Base-by-base conservation (phyloP, 2,329 filamentous ascomycete species). In the Lomentospora prolificans region DNA sequence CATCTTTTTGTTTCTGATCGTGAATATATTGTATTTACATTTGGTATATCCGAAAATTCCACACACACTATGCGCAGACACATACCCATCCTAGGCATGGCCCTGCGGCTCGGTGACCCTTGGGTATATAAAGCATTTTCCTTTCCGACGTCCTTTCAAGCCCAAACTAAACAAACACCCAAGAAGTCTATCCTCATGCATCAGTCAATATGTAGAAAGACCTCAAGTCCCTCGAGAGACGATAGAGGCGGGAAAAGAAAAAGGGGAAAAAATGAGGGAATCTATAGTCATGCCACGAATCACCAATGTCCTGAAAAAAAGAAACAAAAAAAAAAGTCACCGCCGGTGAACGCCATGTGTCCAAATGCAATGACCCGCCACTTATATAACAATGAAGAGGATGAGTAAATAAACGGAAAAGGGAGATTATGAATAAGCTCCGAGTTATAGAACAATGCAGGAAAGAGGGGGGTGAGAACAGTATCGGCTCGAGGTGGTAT, bases 41-140 rank as follows among this genome's bases (percentile, higher is more conserved):
- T n/a, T n/a, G n/a, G n/a, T n/a, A n/a, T n/a, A n/a, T n/a, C n/a
- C 36, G n/a, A 41, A 14, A 17, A 41, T 17, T 17, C 5, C 36
- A 41, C 36, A 33, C 30, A 48, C 14, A 5, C 24, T 19, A n/a
- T 22, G 19, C 44, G 17, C 22, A 2, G 44, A 22, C 22, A 14
- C 9, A 7, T 22, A 22, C 24, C 44, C 17, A 25, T 48, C 44
- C 44, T 48, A 19, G 17, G 44, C 22, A 25, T 25, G 17, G 44
- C 44, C 44, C 44, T 48, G 22, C 44, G 8, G 17, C 22, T 25
- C 17, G 44, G 44, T 48, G 17, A 22, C 24, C 44, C 44, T 25
- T 17, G 44, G 44, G 44, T 48, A 48, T 48, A 48, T 22, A 48
- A 48, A 48, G 22, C 44, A 48, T 48, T 48, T 48, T 48, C 36